Evolutionary conservation across 2,329 filamentous ascomycete species (phyloP).

Genomic region (Drechmeria coniospora): DNA sequence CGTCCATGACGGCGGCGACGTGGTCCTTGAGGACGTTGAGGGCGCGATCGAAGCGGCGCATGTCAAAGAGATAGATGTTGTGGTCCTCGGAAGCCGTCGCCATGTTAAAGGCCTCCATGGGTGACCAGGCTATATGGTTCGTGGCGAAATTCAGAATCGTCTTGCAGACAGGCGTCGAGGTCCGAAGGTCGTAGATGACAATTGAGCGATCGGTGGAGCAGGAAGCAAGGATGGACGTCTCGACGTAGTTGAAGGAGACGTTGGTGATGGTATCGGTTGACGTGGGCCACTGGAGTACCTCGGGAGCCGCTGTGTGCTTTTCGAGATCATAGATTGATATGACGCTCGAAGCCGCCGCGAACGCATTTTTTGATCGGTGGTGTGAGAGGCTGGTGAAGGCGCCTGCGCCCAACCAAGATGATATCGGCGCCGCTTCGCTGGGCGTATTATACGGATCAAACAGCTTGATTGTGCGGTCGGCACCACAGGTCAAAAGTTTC

Average conservation of each 20-base stretch:
- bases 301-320: conserved; percentile 62
- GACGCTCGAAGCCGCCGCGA: conserved; percentile 61
- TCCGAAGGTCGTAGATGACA: conserved; percentile 84
- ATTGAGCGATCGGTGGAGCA: conserved; percentile 74
- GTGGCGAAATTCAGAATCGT: conserved; percentile 67
- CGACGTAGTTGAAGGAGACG: conserved; percentile 81
- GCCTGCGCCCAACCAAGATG: conserved; percentile 70
- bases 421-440: conserved; percentile 52
- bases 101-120: conserved; percentile 93
- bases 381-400: conserved; percentile 76
- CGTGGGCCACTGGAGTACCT: conserved; percentile 76
- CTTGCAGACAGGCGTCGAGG: conserved; percentile 67
- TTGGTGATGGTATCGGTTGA: conserved; percentile 80
- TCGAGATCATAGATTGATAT: conserved; percentile 85
- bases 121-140: conserved; percentile 83
- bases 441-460: conserved; percentile 75
- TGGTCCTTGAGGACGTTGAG: conserved; percentile 84
- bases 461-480: conserved; percentile 75
- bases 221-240: conserved; percentile 80
- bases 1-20: conserved; percentile 84
- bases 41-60: conserved; percentile 75
- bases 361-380: conserved; percentile 62
- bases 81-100: conserved; percentile 90
- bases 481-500: conserved; percentile 74
- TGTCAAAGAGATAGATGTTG: conserved; percentile 79